Evolutionary conservation across 306 rosid genomes (phyloP), one percentile per base, ranked within the genome.

Genomic region (Acmispon strigosus): DNA sequence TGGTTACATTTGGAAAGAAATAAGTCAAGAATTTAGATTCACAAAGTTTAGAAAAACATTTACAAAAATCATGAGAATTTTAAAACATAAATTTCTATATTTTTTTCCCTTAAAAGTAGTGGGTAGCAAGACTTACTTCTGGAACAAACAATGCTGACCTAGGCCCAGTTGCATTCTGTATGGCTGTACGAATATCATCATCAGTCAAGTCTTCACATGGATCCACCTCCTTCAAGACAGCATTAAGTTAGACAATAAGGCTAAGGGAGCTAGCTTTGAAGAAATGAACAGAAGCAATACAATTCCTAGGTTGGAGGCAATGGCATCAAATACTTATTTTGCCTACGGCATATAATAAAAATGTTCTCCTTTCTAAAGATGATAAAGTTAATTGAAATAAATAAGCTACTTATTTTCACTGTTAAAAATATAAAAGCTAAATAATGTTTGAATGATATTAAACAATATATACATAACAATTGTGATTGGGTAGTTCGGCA

Each of bases 151-250:
- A 78, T 65, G 99, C 99, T 62, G 96, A 89, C 81, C 72, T 91
- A 41, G 99, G 92, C 73, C 99, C 99, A 24, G 96, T 95, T 55
- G 99, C 97, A 82, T 95, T 95, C 83, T 91, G 99, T 78, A 95
- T 95, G 55, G 99, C 96, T 57, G 99, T 95, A 22, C 96, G 95
- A 72, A 95, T 89, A 83, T 91, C 99, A 53, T 91, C 97, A 83
- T 95, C 99, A 80, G 97, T 91, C 81, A 95, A 86, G 73, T 85
- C 96, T 87, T 91, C 96, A 57, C 99, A 95, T n/a, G 99, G 99
- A 89, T 95, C 99, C 74, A 95, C 99, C 83, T 91, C 99, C 99
- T 95, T 78, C 85, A 78, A 15, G 83, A 45, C 7, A 79, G 52
- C 51, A 70, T 43, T 20, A 72, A 70, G 53, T 65, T 62, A 59